phyloP scores from a whole-genome alignment of 805 yeast genomes.

The Metschnikowia gelsemii region DNA sequence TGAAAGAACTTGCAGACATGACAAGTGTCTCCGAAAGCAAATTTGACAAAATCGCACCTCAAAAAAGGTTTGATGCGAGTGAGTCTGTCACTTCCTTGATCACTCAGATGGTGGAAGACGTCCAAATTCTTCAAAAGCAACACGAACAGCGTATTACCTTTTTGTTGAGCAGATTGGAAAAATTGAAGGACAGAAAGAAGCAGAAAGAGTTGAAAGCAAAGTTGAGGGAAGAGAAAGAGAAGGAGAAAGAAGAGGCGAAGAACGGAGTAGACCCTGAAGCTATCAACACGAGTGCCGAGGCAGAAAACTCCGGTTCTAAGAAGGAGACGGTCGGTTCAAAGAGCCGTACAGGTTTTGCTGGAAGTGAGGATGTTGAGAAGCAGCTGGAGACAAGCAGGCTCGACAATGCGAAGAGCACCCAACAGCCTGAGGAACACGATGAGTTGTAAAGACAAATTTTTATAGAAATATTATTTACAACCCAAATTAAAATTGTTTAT shows the following conservation, averaged over 20 bases:
- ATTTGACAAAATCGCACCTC: conserved; percentile 26
- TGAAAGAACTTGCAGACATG: conserved; percentile 30
- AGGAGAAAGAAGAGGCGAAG: conserved; percentile 19
- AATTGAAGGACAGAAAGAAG: conserved; percentile 30
- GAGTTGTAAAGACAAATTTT: conserved; percentile 5
- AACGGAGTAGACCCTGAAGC: conserved; percentile 7
- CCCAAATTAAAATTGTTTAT: neutral
- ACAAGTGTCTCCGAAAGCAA: conserved; percentile 20
- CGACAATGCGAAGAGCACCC: neutral
- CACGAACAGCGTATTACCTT: conserved; percentile 31
- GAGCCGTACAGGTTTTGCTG: conserved; percentile 7
- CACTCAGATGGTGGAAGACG: conserved; percentile 31
- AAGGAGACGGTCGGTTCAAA: conserved; percentile 2
- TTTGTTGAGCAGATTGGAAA: conserved; percentile 30
- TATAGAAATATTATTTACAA: neutral
- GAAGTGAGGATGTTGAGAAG: conserved; percentile 24
- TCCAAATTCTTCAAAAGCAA: conserved; percentile 27
- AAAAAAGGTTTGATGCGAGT: conserved; percentile 26
- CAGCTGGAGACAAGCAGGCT: neutral
- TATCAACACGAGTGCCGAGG: conserved; percentile 10
- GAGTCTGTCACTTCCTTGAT: conserved; percentile 29
- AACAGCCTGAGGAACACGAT: conserved; percentile 10
- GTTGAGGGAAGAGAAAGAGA: conserved; percentile 27
- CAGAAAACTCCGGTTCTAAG: conserved; percentile 3
- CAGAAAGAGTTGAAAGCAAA: conserved; percentile 35